Conservation (phyloP, 2,329 filamentous ascomycete species). For the Alternaria sp. region DNA sequence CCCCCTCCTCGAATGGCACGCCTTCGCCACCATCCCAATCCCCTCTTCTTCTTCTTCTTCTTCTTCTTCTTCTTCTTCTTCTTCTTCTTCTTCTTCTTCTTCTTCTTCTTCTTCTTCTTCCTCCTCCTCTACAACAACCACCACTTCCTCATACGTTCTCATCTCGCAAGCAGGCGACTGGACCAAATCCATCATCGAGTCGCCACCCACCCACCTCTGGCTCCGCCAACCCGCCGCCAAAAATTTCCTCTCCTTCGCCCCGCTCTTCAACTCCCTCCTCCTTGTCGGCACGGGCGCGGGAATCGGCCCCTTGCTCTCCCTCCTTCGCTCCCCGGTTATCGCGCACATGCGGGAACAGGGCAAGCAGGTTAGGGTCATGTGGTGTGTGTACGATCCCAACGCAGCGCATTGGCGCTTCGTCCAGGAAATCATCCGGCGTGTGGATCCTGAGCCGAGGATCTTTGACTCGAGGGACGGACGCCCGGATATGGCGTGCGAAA, state of each 20-base stretch:
- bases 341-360: constrained; percentile 15
- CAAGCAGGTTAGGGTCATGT: constrained; percentile 25
- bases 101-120: background rate
- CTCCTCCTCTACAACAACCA: background rate
- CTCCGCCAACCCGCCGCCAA: constrained; percentile 26
- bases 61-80: background rate
- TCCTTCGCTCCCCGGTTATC: constrained; percentile 24
- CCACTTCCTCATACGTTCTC: constrained; percentile 31
- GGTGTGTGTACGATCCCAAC: constrained; percentile 26
- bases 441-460: constrained; percentile 26
- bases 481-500: constrained; percentile 29
- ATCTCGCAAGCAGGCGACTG: constrained; percentile 50
- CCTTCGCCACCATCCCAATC: constrained; percentile 49
- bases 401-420: constrained; percentile 30
- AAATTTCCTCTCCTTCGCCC: constrained; percentile 35
- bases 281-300: constrained; percentile 38
- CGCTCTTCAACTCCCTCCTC: constrained; percentile 31
- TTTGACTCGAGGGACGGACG: constrained; percentile 23
- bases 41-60: background rate
- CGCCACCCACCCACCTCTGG: constrained; percentile 27
- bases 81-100: background rate
- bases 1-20: constrained; percentile 49
- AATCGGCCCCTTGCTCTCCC: constrained; percentile 34
- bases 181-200: constrained; percentile 32
- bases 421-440: constrained; percentile 17